Base-by-base conservation (phyloP, 768 basidiomycete genomes). In the Botryobasidium botryosum region DNA sequence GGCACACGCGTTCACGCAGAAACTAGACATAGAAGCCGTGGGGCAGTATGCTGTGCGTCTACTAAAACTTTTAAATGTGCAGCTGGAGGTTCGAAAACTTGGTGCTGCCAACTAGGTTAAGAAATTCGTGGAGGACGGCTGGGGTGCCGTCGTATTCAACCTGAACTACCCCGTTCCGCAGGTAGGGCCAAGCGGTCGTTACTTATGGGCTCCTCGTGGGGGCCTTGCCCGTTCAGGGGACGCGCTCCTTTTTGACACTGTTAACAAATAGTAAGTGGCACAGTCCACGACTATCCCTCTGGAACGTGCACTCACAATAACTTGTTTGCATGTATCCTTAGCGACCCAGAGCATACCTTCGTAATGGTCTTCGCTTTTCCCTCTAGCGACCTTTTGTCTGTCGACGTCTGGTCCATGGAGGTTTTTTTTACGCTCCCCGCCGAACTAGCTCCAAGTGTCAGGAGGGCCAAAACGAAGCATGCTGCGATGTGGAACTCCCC, bases 21-120 rank as follows among this genome's bases (percentile, higher is more conserved):
- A 43, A 23, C 26, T 43, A 18, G 42, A 43, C n/a, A 32, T 43
- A 8, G 42, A 43, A 12, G 28, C 29, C 10, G 42, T 32, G 20
- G 42, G 42, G 27, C 29, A 43, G 12, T 43, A 43, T 23, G 42
- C 42, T n/a, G 42, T 43, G 29, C 21, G 42, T 28, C 23, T 28
- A 42, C 18, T 5, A 13, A 13, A 27, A 18, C 10, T 3, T 4
- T 2, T 4, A 42, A 5, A 17, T 4, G n/a, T n/a, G n/a, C n/a
- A 4, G 25, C 10, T 23, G 7, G 23, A 26, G 17, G 20, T 20
- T 21, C 21, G 40, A 8, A 8, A 24, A 17, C 25, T 7, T 17
- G 6, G 39, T 23, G 7, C 23, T 3, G 25, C 23, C 17, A 3
- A 3, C 15, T 18, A 43, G 42, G 42, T 43, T 13, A 21, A 43